Conservation (phyloP, 768 basidiomycete genomes). For the Hypsizygus marmoreus region DNA sequence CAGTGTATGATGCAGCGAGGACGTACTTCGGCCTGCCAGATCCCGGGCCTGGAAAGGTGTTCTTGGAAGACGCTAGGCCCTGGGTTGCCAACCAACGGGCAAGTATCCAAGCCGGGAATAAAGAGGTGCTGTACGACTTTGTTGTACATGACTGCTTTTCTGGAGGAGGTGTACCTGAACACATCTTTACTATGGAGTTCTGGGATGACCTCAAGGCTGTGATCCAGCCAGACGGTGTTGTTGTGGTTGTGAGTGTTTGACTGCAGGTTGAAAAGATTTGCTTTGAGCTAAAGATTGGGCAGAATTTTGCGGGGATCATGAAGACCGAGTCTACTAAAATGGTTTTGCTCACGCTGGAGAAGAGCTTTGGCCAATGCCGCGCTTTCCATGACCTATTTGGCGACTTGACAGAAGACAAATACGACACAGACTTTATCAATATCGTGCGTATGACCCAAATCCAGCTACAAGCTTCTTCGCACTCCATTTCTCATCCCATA, state of each 20-base stretch:
- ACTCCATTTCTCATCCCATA: too few species aligned
- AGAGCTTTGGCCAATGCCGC: slow-evolving; percentile 77
- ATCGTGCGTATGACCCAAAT: slow-evolving; percentile 54
- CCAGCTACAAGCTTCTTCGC: too few species aligned
- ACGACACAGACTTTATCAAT: slow-evolving; percentile 62
- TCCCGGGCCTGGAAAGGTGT: slow-evolving; percentile 58
- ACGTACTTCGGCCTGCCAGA: slow-evolving; percentile 79
- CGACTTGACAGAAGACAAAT: slow-evolving; percentile 45
- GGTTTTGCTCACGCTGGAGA: slow-evolving; percentile 68
- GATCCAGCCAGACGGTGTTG: slow-evolving; percentile 69
- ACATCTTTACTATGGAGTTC: slow-evolving; percentile 84
- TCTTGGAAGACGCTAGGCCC: slow-evolving; percentile 73
- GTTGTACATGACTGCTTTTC: slow-evolving; percentile 94
- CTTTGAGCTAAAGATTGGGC: slow-evolving; percentile 1
- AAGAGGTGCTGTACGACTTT: slow-evolving; percentile 55
- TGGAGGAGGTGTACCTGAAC: slow-evolving; percentile 86
- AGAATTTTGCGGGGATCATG: slow-evolving; percentile 87
- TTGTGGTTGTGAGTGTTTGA: slow-evolving; percentile 68
- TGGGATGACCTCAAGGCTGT: slow-evolving; percentile 70
- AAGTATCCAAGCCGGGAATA: slow-evolving; percentile 26
- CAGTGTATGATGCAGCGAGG: slow-evolving; percentile 82
- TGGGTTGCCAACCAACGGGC: slow-evolving; percentile 58
- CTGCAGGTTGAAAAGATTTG: neutral
- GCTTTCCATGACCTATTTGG: slow-evolving; percentile 75
- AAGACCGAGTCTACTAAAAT: slow-evolving; percentile 63